Evolutionary conservation across 1,139 yeast species (phyloP), one percentile per base, ranked within the genome.

Genomic region (Debaryomyces sp.): DNA sequence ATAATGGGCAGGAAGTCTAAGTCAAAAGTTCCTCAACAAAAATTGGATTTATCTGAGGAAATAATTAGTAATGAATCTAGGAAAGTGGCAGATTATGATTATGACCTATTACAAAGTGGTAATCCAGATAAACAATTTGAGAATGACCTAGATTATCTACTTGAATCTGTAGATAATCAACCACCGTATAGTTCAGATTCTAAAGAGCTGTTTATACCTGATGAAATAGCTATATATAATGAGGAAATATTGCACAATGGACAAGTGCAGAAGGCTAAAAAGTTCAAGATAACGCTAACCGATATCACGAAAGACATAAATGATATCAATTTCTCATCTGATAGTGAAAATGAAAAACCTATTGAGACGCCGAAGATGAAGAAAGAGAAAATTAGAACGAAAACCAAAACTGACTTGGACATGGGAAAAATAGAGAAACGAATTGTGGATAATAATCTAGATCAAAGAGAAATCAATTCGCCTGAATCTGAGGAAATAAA

Each of bases 241-340:
- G 36, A 24, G 13, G 17, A 7, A 34, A 33, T 24, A 5, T 32
- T 15, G 13, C 10, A 23, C 15, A 34, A 35, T 35, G 27, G 29
- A 10, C 7, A n/a, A n/a, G 10, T 35, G 9, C 36, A 30, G 13
- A 41, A 17, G 30, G 34, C 30, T 17, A 33, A 26, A 26, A 33
- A 41, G 8, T 32, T 41, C 26, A 50, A 48, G 17, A 40, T 59
- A n/a, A 41, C 59, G 1, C 49, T 60, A 9, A 58, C 57, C 15
- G 69, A 66, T 37, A 57, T 66, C 22, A 61, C 65, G 13, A 55
- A 55, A 38, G 73, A 67, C 52, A 57, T 68, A 47, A 57, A 54
- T 21, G 69, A 59, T 18, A 56, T 67, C 17, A 49, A 57, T 4
- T 60, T 43, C 36, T 36, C 45, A 8, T 35, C 41, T 5, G 41